A percentile compares a stretch with the other conserved stretches of the same genome.
These are phyloP conservation scores for Micractinium sp. DNA, from an alignment of 139 green algal genomes.

Conservation along the genomic window DNA sequence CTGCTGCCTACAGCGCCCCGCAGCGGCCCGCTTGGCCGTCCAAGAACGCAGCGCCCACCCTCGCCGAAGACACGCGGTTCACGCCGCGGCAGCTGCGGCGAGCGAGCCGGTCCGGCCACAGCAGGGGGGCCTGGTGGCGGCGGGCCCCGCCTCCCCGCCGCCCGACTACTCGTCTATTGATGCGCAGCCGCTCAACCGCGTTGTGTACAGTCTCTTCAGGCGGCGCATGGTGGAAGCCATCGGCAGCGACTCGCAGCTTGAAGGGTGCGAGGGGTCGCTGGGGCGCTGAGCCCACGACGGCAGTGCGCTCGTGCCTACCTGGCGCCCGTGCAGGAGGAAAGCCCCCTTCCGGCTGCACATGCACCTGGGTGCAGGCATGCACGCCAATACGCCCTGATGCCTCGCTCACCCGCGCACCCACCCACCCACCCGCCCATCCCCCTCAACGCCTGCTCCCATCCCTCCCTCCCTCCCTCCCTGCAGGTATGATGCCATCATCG, in stretches of 20 bases:
- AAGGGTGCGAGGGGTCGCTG: constrained; percentile 50
- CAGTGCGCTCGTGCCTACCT: background rate
- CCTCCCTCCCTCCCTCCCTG: background rate
- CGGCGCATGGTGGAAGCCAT: constrained; percentile 79
- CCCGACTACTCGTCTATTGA: constrained; percentile 63
- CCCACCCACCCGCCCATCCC: background rate
- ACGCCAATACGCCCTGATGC: background rate
- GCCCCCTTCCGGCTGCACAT: no score
- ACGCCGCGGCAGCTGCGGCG: background rate
- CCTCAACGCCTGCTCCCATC: background rate
- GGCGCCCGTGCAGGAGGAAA: background rate
- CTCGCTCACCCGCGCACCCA: background rate
- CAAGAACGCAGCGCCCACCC: background rate
- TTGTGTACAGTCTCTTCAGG: constrained; percentile 81
- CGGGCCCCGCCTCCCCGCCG: constrained; percentile 1
- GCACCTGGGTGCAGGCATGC: background rate
- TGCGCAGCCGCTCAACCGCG: constrained; percentile 63
- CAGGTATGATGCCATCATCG: constrained; percentile 90
- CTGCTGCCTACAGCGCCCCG: background rate
- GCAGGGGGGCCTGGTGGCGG: background rate
- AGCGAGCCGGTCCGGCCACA: background rate
- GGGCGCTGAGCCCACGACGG: no score
- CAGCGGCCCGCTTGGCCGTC: background rate
- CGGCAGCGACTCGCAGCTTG: constrained; percentile 60
- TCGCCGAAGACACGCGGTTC: background rate